These are phyloP conservation scores for Diplotaxis tenuifolia DNA, from an alignment of 345 rosid genomes.

Conservation along the genomic window DNA sequence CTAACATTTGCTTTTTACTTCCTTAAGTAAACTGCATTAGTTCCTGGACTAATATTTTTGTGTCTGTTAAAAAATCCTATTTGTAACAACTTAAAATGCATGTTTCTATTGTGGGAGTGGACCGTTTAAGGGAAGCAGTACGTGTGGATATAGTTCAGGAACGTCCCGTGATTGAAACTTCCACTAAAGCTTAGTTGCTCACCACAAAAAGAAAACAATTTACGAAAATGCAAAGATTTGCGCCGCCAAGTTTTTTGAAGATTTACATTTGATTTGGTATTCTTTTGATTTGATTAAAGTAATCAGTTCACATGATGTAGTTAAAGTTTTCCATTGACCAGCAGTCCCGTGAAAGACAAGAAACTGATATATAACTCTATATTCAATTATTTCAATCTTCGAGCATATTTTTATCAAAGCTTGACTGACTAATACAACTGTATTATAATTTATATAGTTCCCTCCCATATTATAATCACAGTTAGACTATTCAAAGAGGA, in stretches of 20 bases:
- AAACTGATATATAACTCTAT: background rate
- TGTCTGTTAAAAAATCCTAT: background rate
- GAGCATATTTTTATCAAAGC: slow-evolving; percentile 7
- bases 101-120: slow-evolving; percentile 53
- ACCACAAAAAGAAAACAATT: background rate
- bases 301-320: slow-evolving; percentile 22
- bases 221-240: background rate
- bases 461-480: background rate
- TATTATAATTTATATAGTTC: background rate
- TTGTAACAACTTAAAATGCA: background rate
- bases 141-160: slow-evolving; percentile 46
- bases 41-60: background rate
- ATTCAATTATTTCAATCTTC: background rate
- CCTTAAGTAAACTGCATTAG: background rate
- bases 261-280: background rate
- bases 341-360: slow-evolving; percentile 20
- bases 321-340: slow-evolving; percentile 12
- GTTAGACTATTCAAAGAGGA: slow-evolving; percentile 2
- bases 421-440: slow-evolving; percentile 10
- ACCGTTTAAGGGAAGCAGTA: slow-evolving; percentile 47
- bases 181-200: background rate
- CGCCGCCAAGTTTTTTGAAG: background rate
- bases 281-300: background rate
- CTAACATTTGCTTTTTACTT: background rate
- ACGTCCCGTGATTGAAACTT: background rate